phyloP scores from a whole-genome alignment of 1,284 basidiomycete genomes.

The Rugosomyces carneus region DNA sequence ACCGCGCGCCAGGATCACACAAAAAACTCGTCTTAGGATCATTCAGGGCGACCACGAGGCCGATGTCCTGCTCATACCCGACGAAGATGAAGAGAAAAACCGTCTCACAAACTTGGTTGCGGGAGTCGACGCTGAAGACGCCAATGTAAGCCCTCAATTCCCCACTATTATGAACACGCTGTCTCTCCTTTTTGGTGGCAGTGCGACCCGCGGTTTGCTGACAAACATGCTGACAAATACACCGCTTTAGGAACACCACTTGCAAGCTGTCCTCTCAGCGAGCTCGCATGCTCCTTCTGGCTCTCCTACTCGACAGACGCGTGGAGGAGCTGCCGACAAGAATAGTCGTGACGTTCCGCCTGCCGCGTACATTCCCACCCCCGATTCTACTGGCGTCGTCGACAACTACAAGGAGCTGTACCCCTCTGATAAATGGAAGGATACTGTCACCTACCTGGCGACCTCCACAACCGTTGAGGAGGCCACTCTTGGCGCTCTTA shows the following conservation, averaged over 20 bases:
- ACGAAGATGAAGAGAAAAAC: constrained; percentile 80
- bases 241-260: constrained; percentile 76
- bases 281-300: constrained; percentile 47
- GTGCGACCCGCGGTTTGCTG: constrained; percentile 39
- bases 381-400: constrained; percentile 81
- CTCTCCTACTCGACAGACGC: constrained; percentile 36
- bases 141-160: constrained; percentile 61
- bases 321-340: constrained; percentile 35
- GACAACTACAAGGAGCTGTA: constrained; percentile 75
- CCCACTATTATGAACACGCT: constrained; percentile 25
- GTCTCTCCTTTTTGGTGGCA: constrained; percentile 37
- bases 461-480: constrained; percentile 91
- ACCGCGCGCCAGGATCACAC: constrained; percentile 82
- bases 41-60: constrained; percentile 75
- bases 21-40: constrained; percentile 85
- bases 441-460: constrained; percentile 77
- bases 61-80: constrained; percentile 68
- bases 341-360: constrained; percentile 33
- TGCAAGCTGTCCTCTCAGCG: constrained; percentile 81
- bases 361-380: constrained; percentile 85
- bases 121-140: constrained; percentile 83
- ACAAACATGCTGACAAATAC: constrained; percentile 58
- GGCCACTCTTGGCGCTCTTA: constrained; percentile 46
- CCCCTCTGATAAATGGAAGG: constrained; percentile 61
- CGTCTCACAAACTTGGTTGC: constrained; percentile 43